These are phyloP conservation scores for Colletotrichum ledebouriae DNA, from an alignment of 2,329 filamentous ascomycete species.

Conservation along the genomic window DNA sequence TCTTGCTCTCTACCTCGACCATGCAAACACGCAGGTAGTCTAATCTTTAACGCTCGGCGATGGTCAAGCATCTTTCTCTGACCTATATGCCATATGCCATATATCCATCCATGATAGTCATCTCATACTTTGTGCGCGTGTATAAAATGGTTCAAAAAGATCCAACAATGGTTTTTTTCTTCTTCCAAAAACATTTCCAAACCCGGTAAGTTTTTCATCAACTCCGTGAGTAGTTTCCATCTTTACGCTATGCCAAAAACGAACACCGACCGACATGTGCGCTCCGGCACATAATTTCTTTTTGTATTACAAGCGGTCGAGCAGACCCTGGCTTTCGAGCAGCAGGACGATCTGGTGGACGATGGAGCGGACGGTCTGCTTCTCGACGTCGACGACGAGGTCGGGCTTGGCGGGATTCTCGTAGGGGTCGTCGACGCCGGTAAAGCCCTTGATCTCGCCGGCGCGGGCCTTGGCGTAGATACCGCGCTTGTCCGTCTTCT, in stretches of 20 bases:
- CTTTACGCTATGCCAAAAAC: conserved; percentile 19
- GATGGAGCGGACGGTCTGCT: conserved; percentile 89
- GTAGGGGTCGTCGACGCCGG: conserved; percentile 97
- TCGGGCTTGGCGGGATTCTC: conserved; percentile 86
- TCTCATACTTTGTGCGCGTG: background rate
- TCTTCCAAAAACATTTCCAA: background rate
- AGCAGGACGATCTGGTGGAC: conserved; percentile 97
- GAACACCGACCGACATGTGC: background rate
- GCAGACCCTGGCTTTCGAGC: conserved; percentile 88
- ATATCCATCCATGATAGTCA: conserved; percentile 21
- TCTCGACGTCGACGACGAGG: conserved; percentile 86
- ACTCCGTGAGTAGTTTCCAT: conserved; percentile 16
- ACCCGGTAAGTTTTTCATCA: conserved; percentile 11
- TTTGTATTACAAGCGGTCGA: conserved; percentile 74
- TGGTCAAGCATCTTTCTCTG: background rate
- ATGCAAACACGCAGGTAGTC: background rate
- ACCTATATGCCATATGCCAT: conserved; percentile 15
- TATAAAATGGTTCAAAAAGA: conserved; percentile 1
- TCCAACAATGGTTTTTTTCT: conserved; percentile 4
- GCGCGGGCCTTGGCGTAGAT: conserved; percentile 87
- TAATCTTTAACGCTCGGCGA: too few species aligned
- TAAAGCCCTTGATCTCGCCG: conserved; percentile 98
- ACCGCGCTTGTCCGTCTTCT: conserved; percentile 94
- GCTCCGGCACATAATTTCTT: background rate
- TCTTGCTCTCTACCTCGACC: background rate